Percentiles rank a stretch among this genome's conserved stretches.
phyloP scores from a whole-genome alignment of 169 alveolate species.

The Perkinsus marinus region DNA sequence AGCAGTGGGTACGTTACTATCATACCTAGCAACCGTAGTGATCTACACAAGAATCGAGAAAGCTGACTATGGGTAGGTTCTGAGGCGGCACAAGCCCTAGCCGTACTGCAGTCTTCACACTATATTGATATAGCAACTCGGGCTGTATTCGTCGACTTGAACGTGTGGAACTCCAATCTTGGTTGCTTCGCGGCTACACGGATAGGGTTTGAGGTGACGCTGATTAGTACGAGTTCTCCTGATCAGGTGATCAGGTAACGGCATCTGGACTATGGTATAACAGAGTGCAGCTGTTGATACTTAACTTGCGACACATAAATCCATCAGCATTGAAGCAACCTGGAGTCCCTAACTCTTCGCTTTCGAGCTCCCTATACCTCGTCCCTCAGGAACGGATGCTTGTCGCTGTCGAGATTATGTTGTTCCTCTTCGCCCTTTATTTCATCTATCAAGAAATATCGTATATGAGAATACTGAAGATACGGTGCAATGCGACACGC shows the following conservation, averaged over 20 bases:
- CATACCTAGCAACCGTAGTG: neutral
- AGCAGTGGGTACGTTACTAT: neutral
- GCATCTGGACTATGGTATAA: neutral
- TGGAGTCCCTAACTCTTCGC: neutral
- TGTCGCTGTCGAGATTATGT: neutral
- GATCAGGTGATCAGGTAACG: neutral
- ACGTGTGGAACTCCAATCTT: neutral
- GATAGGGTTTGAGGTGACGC: neutral
- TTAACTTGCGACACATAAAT: neutral
- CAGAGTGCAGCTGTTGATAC: neutral
- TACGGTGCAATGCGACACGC: no score
- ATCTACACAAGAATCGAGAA: neutral
- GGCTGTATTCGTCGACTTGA: conserved; percentile 1
- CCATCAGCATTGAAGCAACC: neutral
- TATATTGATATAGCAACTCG: conserved; percentile 3
- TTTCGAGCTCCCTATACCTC: neutral
- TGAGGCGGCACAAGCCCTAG: neutral
- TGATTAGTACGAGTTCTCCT: neutral
- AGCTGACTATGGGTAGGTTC: neutral
- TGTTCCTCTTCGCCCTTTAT: neutral
- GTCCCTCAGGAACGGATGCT: neutral
- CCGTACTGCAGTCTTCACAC: neutral
- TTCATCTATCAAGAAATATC: conserved; percentile 1
- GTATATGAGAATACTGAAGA: neutral
- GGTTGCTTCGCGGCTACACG: neutral